phyloP scores from a whole-genome alignment of 2,329 filamentous ascomycete species.

The Penicillium frequentans region DNA sequence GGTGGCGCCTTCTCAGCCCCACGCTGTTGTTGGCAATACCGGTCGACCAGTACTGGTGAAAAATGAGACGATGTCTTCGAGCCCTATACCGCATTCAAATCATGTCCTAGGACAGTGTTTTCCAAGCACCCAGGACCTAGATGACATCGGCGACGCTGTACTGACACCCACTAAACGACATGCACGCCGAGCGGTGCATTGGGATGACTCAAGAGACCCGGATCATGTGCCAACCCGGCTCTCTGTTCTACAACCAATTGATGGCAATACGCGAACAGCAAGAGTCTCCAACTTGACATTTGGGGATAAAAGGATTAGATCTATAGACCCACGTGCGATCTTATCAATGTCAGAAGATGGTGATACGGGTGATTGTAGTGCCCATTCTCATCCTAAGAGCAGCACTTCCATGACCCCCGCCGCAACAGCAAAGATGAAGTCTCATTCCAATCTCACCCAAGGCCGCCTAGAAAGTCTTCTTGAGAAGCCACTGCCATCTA shows the following conservation, averaged over 20 bases:
- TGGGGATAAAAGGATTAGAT: conserved; percentile 34
- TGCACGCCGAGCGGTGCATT: conserved; percentile 4
- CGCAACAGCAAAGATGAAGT: neutral
- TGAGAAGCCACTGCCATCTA: conserved; percentile 27
- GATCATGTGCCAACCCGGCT: neutral
- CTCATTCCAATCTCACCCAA: conserved; percentile 7
- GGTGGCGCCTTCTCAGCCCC: neutral
- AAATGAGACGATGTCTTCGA: conserved; percentile 37
- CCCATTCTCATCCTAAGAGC: neutral
- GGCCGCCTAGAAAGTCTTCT: conserved; percentile 35
- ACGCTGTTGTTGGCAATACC: conserved; percentile 7
- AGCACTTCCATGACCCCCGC: neutral
- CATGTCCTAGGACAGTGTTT: conserved; percentile 24
- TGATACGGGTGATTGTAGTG: conserved; percentile 24
- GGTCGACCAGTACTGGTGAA: conserved; percentile 32
- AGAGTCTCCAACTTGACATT: conserved; percentile 2
- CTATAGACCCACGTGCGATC: conserved; percentile 37
- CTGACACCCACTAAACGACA: conserved; percentile 43
- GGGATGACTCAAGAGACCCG: neutral
- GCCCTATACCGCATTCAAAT: conserved; percentile 22
- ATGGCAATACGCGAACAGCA: conserved; percentile 25
- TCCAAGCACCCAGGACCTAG: conserved; percentile 63
- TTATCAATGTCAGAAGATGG: conserved; percentile 53
- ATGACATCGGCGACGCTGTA: conserved; percentile 46
- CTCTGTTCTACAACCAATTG: conserved; percentile 27